These are phyloP conservation scores for Hyaloraphidium curvatum DNA, from an alignment of 192 early-diverging fungal genomes.

Conservation along the genomic window DNA sequence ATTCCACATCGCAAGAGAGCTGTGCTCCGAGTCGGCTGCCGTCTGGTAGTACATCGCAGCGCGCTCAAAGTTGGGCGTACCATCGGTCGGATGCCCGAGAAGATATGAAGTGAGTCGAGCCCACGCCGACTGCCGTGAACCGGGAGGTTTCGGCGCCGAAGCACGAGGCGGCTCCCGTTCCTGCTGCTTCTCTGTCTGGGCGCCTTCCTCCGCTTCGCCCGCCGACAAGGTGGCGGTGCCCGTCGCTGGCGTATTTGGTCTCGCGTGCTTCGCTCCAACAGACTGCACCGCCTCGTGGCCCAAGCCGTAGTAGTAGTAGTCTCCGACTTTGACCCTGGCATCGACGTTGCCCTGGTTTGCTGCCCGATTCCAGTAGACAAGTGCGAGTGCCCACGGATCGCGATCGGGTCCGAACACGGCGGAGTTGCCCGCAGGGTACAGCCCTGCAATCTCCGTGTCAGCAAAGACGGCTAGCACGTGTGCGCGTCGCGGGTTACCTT, in stretches of 20 bases:
- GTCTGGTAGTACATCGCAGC: constrained; percentile 70
- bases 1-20: constrained; percentile 85
- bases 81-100: constrained; percentile 6
- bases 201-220: too few species aligned
- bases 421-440: too few species aligned
- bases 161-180: constrained; percentile 2
- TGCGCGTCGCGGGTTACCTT: too few species aligned
- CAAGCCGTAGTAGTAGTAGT: constrained; percentile 75
- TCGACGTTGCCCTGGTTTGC: constrained; percentile 84
- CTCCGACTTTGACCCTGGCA: constrained; percentile 78
- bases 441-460: too few species aligned
- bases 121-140: too few species aligned
- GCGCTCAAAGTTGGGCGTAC: constrained; percentile 33
- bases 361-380: constrained; percentile 82
- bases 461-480: too few species aligned
- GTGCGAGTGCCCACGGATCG: constrained; percentile 38
- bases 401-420: too few species aligned
- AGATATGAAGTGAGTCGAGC: background rate
- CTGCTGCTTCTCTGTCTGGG: constrained; percentile 5
- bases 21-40: constrained; percentile 53
- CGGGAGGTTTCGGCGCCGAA: too few species aligned
- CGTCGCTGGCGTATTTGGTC: too few species aligned
- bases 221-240: too few species aligned
- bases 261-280: background rate
- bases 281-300: constrained; percentile 19